Evolutionary conservation across 768 basidiomycete species (phyloP), one percentile per base, ranked within the genome.

Genomic region (Leucosporidium scottii): DNA sequence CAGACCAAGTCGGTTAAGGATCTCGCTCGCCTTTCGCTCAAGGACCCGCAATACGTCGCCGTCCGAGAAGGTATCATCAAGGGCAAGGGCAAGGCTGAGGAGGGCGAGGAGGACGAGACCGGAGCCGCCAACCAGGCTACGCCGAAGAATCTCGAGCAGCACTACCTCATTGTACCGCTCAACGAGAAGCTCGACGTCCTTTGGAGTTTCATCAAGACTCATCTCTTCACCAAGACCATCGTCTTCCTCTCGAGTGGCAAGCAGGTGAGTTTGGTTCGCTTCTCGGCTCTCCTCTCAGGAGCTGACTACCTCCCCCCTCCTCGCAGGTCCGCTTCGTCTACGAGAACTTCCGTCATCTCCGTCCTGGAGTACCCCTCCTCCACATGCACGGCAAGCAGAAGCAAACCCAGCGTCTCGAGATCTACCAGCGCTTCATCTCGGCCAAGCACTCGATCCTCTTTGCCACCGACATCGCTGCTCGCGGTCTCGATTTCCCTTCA

Each of bases 301-400:
- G 12, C 47, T 20, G 55, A 21, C 34, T 20, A 9, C 31, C 34
- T 59, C 27, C 10, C 34, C 8, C 13, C 21, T 47, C 6, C 31
- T 18, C 39, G 21, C 62, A 82, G 81, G 82, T 98, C 60, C 91
- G 93, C 25, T 98, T 97, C 78, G 87, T 89, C 10, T 97, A 89
- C 75, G 93, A 96, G 80, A 90, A 89, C 21, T 97, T 99, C 79
- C 88, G 91, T 80, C 88, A 88, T 78, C 85, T 99, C 82, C 94
- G 94, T 70, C 94, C 94, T 0, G 94, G 94, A 73, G 82, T 92
- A 7, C 86, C 94, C 5, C 82, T 99, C n/a, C 83, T 99, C 27
- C 89, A 93, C 76, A 80, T 99, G 12, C 93, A 98, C 75, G 94
- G 94, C 44, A 97, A 96, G 77, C 93, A 96, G 76, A 97, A 96